Base-by-base conservation (phyloP, 2,329 filamentous ascomycete genomes). In the Ophiognomonia clavigignenti-juglandacearum region DNA sequence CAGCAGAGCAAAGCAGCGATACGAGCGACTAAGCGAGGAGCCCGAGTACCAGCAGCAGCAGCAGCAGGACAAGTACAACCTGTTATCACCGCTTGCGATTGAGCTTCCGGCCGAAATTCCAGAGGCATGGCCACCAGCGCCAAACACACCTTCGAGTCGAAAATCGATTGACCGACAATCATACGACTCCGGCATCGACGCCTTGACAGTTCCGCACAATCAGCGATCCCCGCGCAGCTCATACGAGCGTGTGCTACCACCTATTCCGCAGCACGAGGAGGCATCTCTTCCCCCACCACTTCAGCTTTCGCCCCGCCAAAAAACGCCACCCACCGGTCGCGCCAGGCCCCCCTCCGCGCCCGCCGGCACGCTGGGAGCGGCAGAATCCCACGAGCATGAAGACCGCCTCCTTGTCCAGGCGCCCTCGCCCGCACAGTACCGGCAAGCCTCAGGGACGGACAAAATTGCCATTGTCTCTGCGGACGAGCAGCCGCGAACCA, bases 1-100 rank as follows among this genome's bases (percentile, higher is more conserved):
- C 53, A 75, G 91, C 59, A 79, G 83, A 51, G 86, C 87, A 53
- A 89, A 89, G 64, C 67, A 77, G 48, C 77, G 88, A 46, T 81
- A 80, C 63, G 82, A 85, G 29, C 71, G 72, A 20, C 54, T 70
- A 11, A 60, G 62, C 40, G 63, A 64, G 19, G 61, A 73, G 4
- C 70, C 74, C 0, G 69, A 75, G 36, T 60, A 72, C 46, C 56
- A 70, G 50, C 68, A 70, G 62, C 68, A 75, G 36, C 60, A 72
- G 46, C 56, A 70, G 50, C 68, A 70, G 62, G 52, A 60, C 34
- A 62, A 71, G 51, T 49, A 49, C 19, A 44, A 43, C 42, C 60
- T 78, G 56, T 61, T 63, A 36, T 62, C 69, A 26, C 73, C 77
- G 1, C 59, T 80, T 44, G 77, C 77, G 0, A 72, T 79, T 13